A percentile compares a stretch with the other conserved stretches of the same genome.
These are phyloP conservation scores for Syzygium malaccense DNA, from an alignment of 441 rosid genomes.

Conservation along the genomic window DNA sequence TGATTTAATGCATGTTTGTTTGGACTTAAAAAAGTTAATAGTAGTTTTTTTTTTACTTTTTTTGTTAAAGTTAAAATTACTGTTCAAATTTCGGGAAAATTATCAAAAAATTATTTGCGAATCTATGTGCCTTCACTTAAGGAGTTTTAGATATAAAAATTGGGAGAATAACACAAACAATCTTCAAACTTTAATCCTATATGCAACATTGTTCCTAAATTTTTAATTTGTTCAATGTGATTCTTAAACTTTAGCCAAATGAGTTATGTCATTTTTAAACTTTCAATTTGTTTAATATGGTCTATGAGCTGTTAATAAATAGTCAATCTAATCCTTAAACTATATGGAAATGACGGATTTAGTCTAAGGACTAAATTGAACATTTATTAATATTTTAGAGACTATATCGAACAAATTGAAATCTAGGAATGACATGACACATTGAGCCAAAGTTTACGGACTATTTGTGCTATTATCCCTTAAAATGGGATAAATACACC, in stretches of 20 bases:
- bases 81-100: background rate
- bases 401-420: too few species aligned
- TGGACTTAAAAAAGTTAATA: background rate
- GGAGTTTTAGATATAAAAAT: background rate
- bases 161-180: background rate
- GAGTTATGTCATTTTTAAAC: too few species aligned
- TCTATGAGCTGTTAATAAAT: background rate
- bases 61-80: background rate
- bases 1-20: background rate
- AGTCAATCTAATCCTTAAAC: too few species aligned
- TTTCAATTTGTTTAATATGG: too few species aligned
- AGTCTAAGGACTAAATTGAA: too few species aligned
- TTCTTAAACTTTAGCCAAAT: rapidly evolving
- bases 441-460: too few species aligned
- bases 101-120: background rate
- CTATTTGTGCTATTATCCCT: too few species aligned
- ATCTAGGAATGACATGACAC: too few species aligned
- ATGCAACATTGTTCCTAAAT: rapidly evolving
- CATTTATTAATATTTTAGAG: too few species aligned
- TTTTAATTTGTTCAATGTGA: background rate
- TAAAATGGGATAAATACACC: too few species aligned
- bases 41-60: background rate
- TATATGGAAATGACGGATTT: too few species aligned
- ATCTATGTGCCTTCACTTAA: background rate
- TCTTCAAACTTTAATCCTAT: rapidly evolving